phyloP scores from a whole-genome alignment of 805 yeast species.

The Yueomyces sp. region DNA sequence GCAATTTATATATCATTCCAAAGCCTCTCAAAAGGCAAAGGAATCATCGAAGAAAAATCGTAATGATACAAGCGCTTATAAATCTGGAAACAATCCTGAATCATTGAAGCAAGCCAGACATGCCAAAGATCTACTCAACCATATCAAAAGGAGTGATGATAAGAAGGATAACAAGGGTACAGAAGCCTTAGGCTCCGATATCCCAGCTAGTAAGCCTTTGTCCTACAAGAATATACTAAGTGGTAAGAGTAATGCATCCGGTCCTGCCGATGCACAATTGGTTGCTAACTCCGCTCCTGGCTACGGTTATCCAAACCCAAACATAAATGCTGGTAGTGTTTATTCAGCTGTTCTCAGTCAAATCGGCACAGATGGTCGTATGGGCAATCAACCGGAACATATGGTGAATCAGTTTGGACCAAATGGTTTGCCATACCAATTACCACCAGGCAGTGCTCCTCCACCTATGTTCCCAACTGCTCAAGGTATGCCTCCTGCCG shows the following conservation, averaged over 20 bases:
- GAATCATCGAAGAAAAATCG: slow-evolving; percentile 22
- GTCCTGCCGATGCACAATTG: neutral
- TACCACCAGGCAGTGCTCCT: slow-evolving; percentile 11
- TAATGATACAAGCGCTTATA: slow-evolving; percentile 2
- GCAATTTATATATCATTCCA: slow-evolving; percentile 66
- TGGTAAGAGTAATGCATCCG: neutral
- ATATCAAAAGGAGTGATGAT: slow-evolving; percentile 2
- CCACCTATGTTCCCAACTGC: slow-evolving; percentile 6
- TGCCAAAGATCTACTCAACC: slow-evolving; percentile 2
- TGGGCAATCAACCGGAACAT: neutral
- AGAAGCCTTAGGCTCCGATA: neutral
- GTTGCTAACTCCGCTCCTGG: slow-evolving; percentile 11
- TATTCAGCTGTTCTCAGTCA: slow-evolving; percentile 24
- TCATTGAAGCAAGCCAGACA: slow-evolving; percentile 1
- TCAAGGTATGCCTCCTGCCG: slow-evolving; percentile 5
- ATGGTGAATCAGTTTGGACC: slow-evolving; percentile 1
- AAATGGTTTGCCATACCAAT: slow-evolving; percentile 15
- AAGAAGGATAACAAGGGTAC: slow-evolving; percentile 2
- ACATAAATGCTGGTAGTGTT: slow-evolving; percentile 19
- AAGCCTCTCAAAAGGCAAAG: slow-evolving; percentile 35
- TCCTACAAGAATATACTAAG: neutral
- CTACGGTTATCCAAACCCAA: slow-evolving; percentile 7
- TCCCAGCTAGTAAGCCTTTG: neutral
- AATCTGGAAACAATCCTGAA: slow-evolving; percentile 1
- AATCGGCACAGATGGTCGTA: slow-evolving; percentile 5